Evolutionary conservation across 805 yeast genomes (phyloP).

Genomic region (Blastobotrys parvus): DNA sequence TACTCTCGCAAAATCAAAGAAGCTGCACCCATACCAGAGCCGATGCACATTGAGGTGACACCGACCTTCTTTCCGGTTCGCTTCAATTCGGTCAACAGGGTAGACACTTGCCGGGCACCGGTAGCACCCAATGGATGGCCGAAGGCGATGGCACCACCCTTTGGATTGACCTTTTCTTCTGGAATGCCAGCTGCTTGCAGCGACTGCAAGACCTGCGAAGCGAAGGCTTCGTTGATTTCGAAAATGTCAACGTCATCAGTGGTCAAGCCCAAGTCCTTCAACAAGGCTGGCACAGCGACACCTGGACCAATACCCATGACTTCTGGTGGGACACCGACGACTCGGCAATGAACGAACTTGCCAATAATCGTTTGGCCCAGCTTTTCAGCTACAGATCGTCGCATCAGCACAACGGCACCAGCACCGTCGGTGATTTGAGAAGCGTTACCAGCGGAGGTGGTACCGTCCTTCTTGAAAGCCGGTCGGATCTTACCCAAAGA

Average conservation of each 20-base stretch:
- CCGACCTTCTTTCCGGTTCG: slow-evolving; percentile 67
- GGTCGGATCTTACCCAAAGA: slow-evolving; percentile 71
- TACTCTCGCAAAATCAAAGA: slow-evolving; percentile 75
- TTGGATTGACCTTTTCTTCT: slow-evolving; percentile 65
- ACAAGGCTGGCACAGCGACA: slow-evolving; percentile 79
- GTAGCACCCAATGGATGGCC: slow-evolving; percentile 93
- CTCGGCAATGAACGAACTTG: slow-evolving; percentile 68
- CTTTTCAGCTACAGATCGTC: slow-evolving; percentile 75
- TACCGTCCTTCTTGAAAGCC: slow-evolving; percentile 76
- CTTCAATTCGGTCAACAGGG: slow-evolving; percentile 71
- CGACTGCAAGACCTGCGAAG: slow-evolving; percentile 84
- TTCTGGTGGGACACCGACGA: slow-evolving; percentile 94
- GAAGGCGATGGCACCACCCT: slow-evolving; percentile 94
- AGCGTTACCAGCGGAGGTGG: slow-evolving; percentile 93
- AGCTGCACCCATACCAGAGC: slow-evolving; percentile 99
- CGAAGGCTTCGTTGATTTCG: slow-evolving; percentile 95
- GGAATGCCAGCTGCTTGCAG: slow-evolving; percentile 61
- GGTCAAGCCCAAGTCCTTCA: slow-evolving; percentile 51
- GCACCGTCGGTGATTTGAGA: slow-evolving; percentile 97
- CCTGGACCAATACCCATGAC: slow-evolving; percentile 99
- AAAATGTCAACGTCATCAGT: slow-evolving; percentile 62
- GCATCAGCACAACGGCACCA: slow-evolving; percentile 76
- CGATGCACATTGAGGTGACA: slow-evolving; percentile 92
- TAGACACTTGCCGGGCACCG: slow-evolving; percentile 90
- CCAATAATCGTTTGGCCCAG: slow-evolving; percentile 66